Percentiles rank a stretch among this genome's conserved stretches.
Evolutionary conservation across 306 rosid genomes (phyloP).

Genomic region (Dryas octopetala): DNA sequence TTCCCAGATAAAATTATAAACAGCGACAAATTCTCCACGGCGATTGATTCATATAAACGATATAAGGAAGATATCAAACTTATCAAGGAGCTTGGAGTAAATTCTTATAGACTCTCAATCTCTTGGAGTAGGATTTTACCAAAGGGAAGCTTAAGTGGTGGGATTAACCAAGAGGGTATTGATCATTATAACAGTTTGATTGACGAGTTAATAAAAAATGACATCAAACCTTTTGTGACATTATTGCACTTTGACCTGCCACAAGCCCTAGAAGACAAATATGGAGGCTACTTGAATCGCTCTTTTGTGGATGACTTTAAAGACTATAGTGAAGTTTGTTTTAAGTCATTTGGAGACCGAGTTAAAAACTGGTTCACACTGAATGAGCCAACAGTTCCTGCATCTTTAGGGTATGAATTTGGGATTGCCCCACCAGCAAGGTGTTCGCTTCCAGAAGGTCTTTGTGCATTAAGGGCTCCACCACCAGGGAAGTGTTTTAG

Average conservation of each 20-base stretch:
- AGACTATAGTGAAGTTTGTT: conserved; percentile 43
- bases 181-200: conserved; percentile 28
- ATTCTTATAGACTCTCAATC: conserved; percentile 31
- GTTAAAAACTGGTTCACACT: conserved; percentile 56
- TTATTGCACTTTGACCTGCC: conserved; percentile 29
- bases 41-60: conserved; percentile 24
- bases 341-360: conserved; percentile 52
- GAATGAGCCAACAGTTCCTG: conserved; percentile 36
- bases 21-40: not conserved
- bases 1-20: not conserved
- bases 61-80: conserved; percentile 34
- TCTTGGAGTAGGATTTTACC: conserved; percentile 26
- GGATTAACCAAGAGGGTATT: conserved; percentile 31
- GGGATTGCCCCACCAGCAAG: conserved; percentile 51
- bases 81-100: conserved; percentile 25
- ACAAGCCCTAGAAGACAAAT: conserved; percentile 21
- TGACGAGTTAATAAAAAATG: conserved; percentile 22
- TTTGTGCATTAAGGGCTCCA: conserved; percentile 23
- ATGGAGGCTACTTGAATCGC: conserved; percentile 27
- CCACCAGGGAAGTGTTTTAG: not conserved
- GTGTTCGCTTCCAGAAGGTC: conserved; percentile 41
- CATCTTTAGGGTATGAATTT: conserved; percentile 25
- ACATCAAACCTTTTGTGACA: conserved; percentile 32
- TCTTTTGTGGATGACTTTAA: conserved; percentile 22
- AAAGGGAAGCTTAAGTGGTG: conserved; percentile 21